phyloP scores from a whole-genome alignment of 257 asterid genomes.

The Gentiana dahurica region DNA sequence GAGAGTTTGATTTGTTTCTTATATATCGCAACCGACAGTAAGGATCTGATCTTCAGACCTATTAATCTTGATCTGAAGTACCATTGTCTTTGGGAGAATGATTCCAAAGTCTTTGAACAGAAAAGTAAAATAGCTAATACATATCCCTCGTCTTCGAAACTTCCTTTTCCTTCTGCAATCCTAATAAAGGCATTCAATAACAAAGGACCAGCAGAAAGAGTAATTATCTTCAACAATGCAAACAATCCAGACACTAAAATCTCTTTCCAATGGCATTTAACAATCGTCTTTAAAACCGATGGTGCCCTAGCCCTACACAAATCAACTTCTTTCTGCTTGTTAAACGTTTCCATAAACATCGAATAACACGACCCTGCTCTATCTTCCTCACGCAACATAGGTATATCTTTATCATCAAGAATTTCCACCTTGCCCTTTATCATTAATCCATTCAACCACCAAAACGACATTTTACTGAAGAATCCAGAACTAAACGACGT shows the following conservation, averaged over 20 bases:
- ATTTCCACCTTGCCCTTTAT: conserved; percentile 58
- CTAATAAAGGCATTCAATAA: conserved; percentile 73
- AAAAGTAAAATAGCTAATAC: conserved; percentile 52
- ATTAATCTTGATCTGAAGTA: conserved; percentile 63
- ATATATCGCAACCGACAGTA: conserved; percentile 64
- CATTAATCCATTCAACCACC: conserved; percentile 94
- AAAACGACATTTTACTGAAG: conserved; percentile 49
- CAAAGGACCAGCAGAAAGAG: conserved; percentile 74
- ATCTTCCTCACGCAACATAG: conserved; percentile 50
- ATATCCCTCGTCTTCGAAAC: conserved; percentile 49
- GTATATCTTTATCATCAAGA: conserved; percentile 71
- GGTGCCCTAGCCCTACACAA: conserved; percentile 21
- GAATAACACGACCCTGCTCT: conserved; percentile 70
- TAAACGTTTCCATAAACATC: conserved; percentile 30
- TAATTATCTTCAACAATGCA: conserved; percentile 52
- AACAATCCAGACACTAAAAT: conserved; percentile 60
- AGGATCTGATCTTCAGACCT: conserved; percentile 61
- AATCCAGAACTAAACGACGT: conserved; percentile 55
- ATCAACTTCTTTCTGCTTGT: conserved; percentile 30
- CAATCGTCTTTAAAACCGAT: conserved; percentile 47
- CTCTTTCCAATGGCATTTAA: conserved; percentile 52
- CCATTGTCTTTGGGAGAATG: conserved; percentile 87
- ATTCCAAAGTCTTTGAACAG: conserved; percentile 55
- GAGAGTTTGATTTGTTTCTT: conserved; percentile 70
- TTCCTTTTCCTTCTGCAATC: conserved; percentile 67